Evolutionary conservation across 1,139 yeast species (phyloP).

Genomic region (Kazachstania sp.): DNA sequence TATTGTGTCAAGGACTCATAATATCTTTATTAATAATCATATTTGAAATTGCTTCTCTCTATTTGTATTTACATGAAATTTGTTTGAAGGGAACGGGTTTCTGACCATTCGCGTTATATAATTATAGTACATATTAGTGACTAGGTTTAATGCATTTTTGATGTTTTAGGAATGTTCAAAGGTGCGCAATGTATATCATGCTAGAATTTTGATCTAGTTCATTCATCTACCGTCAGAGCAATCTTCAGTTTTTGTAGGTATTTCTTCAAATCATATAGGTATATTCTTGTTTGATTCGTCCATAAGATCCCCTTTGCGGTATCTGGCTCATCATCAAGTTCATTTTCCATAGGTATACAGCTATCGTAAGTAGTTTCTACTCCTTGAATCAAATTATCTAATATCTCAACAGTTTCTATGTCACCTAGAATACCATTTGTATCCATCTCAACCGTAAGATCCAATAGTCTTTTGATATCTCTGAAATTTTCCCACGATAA

Average conservation of each 20-base stretch:
- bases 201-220: background rate
- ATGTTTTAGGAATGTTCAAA: no score
- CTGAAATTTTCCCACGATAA: constrained; percentile 26
- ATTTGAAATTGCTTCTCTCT: no score
- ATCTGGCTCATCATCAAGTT: constrained; percentile 2
- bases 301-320: constrained; percentile 5
- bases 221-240: background rate
- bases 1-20: no score
- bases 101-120: no score
- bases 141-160: no score
- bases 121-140: no score
- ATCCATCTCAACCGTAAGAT: constrained; percentile 25
- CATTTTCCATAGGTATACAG: constrained; percentile 13
- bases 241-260: constrained; percentile 5
- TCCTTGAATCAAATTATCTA: constrained; percentile 16
- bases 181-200: no score
- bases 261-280: constrained; percentile 3
- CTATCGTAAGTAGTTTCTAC: constrained; percentile 21
- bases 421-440: constrained; percentile 29
- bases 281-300: constrained; percentile 6
- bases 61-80: background rate
- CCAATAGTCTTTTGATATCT: constrained; percentile 18
- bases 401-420: constrained; percentile 21
- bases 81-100: no score
- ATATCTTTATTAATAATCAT: no score